Evolutionary conservation across 2,329 filamentous ascomycete species (phyloP).

Genomic region (Aspergillus niger): DNA sequence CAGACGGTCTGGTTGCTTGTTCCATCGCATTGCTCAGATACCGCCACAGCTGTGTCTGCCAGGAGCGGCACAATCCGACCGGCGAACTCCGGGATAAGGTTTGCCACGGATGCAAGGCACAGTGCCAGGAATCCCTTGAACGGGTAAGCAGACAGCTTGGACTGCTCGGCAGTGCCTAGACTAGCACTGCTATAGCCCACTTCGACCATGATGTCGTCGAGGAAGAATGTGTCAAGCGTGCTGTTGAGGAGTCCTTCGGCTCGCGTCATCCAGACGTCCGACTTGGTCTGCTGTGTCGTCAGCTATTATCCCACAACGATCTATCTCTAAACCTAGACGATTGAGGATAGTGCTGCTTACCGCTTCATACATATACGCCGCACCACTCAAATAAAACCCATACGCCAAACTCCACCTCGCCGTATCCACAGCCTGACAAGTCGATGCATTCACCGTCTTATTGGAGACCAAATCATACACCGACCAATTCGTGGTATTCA

Average conservation of each 20-base stretch:
- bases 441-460: background rate
- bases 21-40: background rate
- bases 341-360: background rate
- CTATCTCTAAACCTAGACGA: background rate
- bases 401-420: background rate
- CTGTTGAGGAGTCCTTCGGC: background rate
- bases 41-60: background rate
- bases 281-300: background rate
- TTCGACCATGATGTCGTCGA: background rate
- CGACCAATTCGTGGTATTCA: background rate
- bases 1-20: background rate
- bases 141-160: background rate
- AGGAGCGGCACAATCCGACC: background rate
- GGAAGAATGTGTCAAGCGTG: background rate
- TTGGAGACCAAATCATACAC: background rate
- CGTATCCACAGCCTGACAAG: background rate
- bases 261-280: background rate
- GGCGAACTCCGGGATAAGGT: background rate
- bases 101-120: background rate
- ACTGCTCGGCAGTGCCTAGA: background rate
- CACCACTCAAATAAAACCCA: background rate
- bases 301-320: background rate
- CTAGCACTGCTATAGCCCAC: background rate
- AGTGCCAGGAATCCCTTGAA: background rate
- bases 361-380: background rate